Conservation (phyloP, 2,329 filamentous ascomycete genomes). For the Colletotrichum eremochloae region DNA sequence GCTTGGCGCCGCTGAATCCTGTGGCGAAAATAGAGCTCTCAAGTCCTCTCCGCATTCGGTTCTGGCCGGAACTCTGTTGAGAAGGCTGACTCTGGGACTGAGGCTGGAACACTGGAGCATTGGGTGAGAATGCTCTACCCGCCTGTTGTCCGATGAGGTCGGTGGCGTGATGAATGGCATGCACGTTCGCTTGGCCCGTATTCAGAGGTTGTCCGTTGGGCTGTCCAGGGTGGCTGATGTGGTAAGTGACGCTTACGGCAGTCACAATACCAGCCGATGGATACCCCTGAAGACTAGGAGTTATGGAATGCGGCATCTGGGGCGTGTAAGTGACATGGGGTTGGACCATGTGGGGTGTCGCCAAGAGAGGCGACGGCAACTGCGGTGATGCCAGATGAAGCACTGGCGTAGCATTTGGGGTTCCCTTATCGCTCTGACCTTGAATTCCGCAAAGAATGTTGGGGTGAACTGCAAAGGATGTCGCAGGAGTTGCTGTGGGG, state of each 20-base stretch:
- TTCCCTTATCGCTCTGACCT: neutral
- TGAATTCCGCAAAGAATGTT: neutral
- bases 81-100: neutral
- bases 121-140: constrained; percentile 10
- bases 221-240: constrained; percentile 10
- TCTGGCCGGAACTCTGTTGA: neutral
- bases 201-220: neutral
- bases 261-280: constrained; percentile 2
- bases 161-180: neutral
- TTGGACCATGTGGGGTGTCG: neutral
- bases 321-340: neutral
- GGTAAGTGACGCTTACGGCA: constrained; percentile 34
- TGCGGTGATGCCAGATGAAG: neutral
- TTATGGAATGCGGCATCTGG: constrained; percentile 10
- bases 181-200: neutral
- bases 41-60: constrained; percentile 25
- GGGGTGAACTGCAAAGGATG: neutral
- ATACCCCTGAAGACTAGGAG: constrained; percentile 4
- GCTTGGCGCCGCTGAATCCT: constrained; percentile 21
- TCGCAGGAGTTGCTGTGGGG: neutral
- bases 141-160: neutral
- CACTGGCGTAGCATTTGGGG: neutral
- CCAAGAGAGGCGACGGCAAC: neutral
- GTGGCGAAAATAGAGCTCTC: constrained; percentile 33
- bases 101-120: neutral